phyloP scores from a whole-genome alignment of 495 filamentous ascomycete genomes.

The Hapsidospora chrysogenum region DNA sequence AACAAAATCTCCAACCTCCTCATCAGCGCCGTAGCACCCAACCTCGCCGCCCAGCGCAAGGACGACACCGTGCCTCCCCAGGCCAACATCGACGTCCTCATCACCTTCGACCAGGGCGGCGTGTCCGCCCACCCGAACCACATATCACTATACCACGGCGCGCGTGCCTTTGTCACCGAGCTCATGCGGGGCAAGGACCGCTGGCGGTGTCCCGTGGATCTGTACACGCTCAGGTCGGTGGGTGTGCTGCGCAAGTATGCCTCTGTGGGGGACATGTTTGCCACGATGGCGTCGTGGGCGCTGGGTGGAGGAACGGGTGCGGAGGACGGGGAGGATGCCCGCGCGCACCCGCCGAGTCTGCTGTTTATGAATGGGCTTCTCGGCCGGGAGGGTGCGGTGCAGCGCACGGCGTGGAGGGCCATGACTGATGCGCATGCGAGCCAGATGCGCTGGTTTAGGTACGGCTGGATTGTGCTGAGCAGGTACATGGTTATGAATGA shows the following conservation, averaged over 20 bases:
- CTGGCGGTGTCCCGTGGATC: slow-evolving; percentile 53
- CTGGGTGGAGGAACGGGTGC: slow-evolving; percentile 13
- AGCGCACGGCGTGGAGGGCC: slow-evolving; percentile 45
- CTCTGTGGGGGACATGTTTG: slow-evolving; percentile 52
- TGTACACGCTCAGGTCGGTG: slow-evolving; percentile 69
- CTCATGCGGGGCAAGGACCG: slow-evolving; percentile 46
- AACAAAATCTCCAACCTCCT: slow-evolving; percentile 51
- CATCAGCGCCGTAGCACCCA: slow-evolving; percentile 48
- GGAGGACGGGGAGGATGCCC: slow-evolving; percentile 11
- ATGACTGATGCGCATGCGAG: slow-evolving; percentile 82
- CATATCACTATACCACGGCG: slow-evolving; percentile 69
- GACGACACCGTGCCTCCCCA: slow-evolving; percentile 21
- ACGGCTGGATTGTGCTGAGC: slow-evolving; percentile 83
- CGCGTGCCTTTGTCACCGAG: slow-evolving; percentile 46
- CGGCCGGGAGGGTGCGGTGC: slow-evolving; percentile 30
- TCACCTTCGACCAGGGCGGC: slow-evolving; percentile 75
- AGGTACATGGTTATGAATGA: slow-evolving; percentile 96
- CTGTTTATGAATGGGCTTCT: slow-evolving; percentile 49
- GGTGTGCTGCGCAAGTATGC: slow-evolving; percentile 63
- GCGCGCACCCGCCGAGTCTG: slow-evolving; percentile 30
- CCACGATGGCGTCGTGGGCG: slow-evolving; percentile 38
- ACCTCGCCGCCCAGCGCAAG: slow-evolving; percentile 20
- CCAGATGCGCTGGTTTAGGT: slow-evolving; percentile 98
- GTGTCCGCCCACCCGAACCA: slow-evolving; percentile 86
- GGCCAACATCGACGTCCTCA: slow-evolving; percentile 58